These are phyloP conservation scores for Ligustrum vulgare DNA, from an alignment of 257 asterid species.

Conservation along the genomic window DNA sequence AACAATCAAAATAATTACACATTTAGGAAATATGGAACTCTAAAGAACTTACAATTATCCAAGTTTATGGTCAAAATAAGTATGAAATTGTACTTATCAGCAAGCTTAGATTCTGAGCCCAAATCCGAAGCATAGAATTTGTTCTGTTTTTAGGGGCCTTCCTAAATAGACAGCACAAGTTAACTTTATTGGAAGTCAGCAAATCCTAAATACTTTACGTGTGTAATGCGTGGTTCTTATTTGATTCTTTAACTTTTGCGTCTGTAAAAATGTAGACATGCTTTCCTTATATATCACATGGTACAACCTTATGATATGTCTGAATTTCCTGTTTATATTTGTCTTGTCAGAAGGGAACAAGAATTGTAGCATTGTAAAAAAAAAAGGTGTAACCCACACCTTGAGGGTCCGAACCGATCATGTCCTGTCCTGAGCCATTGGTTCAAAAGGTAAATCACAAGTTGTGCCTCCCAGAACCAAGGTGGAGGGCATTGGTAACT, in stretches of 20 bases:
- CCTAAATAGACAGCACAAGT: slow-evolving; percentile 28
- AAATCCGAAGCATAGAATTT: slow-evolving; percentile 47
- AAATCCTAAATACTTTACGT: slow-evolving; percentile 42
- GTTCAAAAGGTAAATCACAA: no score
- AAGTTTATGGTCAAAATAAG: no score
- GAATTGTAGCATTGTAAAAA: no score
- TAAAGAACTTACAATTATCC: no score
- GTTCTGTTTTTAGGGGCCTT: slow-evolving; percentile 20
- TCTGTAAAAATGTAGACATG: slow-evolving; percentile 4
- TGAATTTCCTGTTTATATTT: neutral
- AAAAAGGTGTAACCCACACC: no score
- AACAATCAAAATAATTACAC: no score
- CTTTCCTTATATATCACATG: neutral
- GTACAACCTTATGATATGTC: neutral
- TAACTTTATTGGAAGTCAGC: slow-evolving; percentile 2
- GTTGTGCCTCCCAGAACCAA: no score
- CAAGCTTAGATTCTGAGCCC: slow-evolving; percentile 51
- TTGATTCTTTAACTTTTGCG: slow-evolving; percentile 13
- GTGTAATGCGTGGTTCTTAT: slow-evolving; percentile 20
- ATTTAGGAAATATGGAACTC: no score
- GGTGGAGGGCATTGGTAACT: no score
- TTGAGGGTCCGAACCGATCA: no score
- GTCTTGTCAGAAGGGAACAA: neutral
- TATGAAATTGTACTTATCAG: neutral
- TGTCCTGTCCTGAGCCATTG: no score